Evolutionary conservation across 352 stramenopile genomes (phyloP).

Genomic region (Pythium apleroticum): DNA sequence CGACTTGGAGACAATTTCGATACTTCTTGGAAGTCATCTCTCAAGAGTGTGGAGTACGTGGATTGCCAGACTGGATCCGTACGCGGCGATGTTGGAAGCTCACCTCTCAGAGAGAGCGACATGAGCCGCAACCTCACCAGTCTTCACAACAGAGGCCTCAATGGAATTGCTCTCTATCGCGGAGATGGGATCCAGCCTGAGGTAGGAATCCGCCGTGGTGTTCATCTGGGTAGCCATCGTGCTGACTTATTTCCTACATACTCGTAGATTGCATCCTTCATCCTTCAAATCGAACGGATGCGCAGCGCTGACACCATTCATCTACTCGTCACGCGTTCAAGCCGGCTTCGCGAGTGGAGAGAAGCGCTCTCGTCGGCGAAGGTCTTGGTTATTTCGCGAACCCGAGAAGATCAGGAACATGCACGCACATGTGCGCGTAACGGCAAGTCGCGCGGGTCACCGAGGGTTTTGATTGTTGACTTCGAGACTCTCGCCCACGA

Average conservation of each 20-base stretch:
- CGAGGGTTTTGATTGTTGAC: slow-evolving; percentile 13
- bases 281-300: slow-evolving; percentile 17
- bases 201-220: slow-evolving; percentile 1
- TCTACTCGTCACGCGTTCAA: slow-evolving; percentile 12
- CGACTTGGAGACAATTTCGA: slow-evolving; percentile 8
- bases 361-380: slow-evolving; percentile 4
- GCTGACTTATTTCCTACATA: background rate
- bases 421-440: background rate
- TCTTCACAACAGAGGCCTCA: slow-evolving; percentile 32
- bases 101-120: slow-evolving; percentile 8
- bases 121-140: slow-evolving; percentile 17
- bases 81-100: background rate
- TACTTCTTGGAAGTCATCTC: slow-evolving; percentile 25
- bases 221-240: background rate
- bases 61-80: slow-evolving; percentile 19
- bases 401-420: background rate
- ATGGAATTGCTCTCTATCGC: slow-evolving; percentile 27
- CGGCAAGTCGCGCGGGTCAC: background rate
- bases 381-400: slow-evolving; percentile 2
- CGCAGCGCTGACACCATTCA: slow-evolving; percentile 3
- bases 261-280: slow-evolving; percentile 8
- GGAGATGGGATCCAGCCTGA: slow-evolving; percentile 17
- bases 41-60: slow-evolving; percentile 23
- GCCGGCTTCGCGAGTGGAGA: slow-evolving; percentile 11
- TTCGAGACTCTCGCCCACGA: slow-evolving; percentile 2